Percentiles rank a stretch among this genome's conserved stretches.
These are phyloP conservation scores for Alectoria sarmentosa DNA, from an alignment of 495 filamentous ascomycete genomes.

Conservation along the genomic window DNA sequence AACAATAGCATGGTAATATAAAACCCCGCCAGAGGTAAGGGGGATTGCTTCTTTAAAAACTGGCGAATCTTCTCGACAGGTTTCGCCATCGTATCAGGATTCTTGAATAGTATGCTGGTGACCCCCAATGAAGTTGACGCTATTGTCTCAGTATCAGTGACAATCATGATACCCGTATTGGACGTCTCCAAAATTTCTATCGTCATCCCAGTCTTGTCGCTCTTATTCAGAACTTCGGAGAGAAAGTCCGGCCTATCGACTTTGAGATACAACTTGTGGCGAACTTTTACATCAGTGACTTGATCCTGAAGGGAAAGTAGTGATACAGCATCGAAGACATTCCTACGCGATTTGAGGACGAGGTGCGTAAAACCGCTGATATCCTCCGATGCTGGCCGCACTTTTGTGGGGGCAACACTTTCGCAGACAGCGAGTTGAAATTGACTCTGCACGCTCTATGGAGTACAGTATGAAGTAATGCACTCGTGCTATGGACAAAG, in stretches of 20 bases:
- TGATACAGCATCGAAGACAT: too few relatives aligned
- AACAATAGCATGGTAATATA: background rate
- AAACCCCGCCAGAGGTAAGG: background rate
- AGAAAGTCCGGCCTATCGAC: constrained; percentile 16
- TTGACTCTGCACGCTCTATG: too few relatives aligned
- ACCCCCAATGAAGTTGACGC: background rate
- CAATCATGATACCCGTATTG: constrained; percentile 2
- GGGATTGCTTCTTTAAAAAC: background rate
- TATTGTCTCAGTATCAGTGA: constrained; percentile 47
- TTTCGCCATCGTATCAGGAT: background rate
- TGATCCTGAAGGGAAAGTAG: background rate
- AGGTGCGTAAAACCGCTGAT: too few relatives aligned
- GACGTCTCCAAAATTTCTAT: constrained; percentile 5
- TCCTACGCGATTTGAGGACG: too few relatives aligned
- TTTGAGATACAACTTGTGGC: constrained; percentile 30
- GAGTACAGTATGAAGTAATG: too few relatives aligned
- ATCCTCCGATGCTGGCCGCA: too few relatives aligned
- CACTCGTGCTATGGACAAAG: too few relatives aligned
- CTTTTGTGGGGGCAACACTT: too few relatives aligned
- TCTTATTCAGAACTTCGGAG: background rate
- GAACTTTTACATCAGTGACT: constrained; percentile 28
- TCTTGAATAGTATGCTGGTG: background rate
- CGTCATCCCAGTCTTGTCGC: constrained; percentile 5
- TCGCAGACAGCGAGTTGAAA: too few relatives aligned
- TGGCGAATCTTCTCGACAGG: background rate